Base-by-base conservation (phyloP, 1,284 basidiomycete species). In the Ceratobasidium papillatum region DNA sequence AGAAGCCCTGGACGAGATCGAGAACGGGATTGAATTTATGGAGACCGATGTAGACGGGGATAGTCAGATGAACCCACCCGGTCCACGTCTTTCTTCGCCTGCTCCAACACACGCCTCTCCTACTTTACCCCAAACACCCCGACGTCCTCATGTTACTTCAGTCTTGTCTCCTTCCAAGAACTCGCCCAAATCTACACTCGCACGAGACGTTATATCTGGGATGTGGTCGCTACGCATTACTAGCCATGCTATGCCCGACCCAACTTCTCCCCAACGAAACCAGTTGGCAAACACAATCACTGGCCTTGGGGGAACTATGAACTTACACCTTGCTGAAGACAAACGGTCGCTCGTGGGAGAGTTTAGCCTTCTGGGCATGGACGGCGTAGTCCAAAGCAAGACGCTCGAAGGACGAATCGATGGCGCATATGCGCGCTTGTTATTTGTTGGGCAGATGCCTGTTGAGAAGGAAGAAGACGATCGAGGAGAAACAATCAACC, bases 11-110 rank as follows among this genome's bases (percentile, higher is more conserved):
- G 69, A 72, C 43, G 69, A 72, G 27, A 62, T 72, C 41, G 69
- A 72, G 36, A 62, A 72, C 2, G 58, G 58, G 3, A 59, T 72
- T 12, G 69, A 72, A 12, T 22, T 72, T 11, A 4, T 72, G 43
- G 69, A 61, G 12, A 59, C 56, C 14, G 69, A 72, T 32, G 19
- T 14, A 34, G 69, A 72, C 19, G 69, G 69, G 25, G 69, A 72
- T 72, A 72, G 69, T 22, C 69, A 72, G 43, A 72, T 72, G 69
- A 49, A 72, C 43, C 69, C 69, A n/a, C 62, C 43, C 27, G 34
- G 3, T 19, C 34, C 56, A 38, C 32, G n/a, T 14, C 65, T 34
- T 38, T 34, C 69, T 25, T 62, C 68, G n/a, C 68, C 54, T 22
- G 52, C 58, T 32, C 43, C 34, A 7, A 36, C 22, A 38, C 62